Conservation (phyloP, 371 early-diverging fungal species). For the Rhizopus sp. region DNA sequence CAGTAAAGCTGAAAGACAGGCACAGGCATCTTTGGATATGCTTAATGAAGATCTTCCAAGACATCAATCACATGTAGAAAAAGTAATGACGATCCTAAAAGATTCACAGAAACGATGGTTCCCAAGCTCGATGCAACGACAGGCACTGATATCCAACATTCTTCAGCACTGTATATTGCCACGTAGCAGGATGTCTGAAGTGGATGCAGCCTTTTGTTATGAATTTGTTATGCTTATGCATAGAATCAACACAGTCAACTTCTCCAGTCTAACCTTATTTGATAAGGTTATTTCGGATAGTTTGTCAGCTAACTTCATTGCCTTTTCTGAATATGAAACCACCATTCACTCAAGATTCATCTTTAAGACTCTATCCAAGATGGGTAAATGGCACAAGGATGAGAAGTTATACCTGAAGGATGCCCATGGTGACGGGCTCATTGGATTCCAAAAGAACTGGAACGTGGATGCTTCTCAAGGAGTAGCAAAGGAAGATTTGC, state of each 20-base stretch:
- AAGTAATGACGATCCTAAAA: slow-evolving; percentile 52
- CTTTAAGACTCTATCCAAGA: slow-evolving; percentile 55
- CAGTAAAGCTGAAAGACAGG: slow-evolving; percentile 40
- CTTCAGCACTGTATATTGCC: slow-evolving; percentile 83
- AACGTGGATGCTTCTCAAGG: slow-evolving; percentile 33
- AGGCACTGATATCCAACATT: slow-evolving; percentile 52
- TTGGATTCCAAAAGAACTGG: slow-evolving; percentile 81
- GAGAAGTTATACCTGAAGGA: slow-evolving; percentile 58
- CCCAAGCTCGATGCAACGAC: slow-evolving; percentile 53
- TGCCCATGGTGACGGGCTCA: slow-evolving; percentile 61
- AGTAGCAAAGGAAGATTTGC: slow-evolving; percentile 52
- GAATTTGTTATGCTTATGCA: slow-evolving; percentile 84
- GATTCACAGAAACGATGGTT: slow-evolving; percentile 78
- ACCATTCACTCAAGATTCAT: slow-evolving; percentile 73
- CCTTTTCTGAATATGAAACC: slow-evolving; percentile 79
- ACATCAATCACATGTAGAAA: slow-evolving; percentile 52
- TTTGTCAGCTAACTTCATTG: slow-evolving; percentile 52
- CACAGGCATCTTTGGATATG: slow-evolving; percentile 32
- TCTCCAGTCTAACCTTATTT: slow-evolving; percentile 78
- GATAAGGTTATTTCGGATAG: slow-evolving; percentile 64
- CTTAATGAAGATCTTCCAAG: slow-evolving; percentile 39
- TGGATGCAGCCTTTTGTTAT: slow-evolving; percentile 85
- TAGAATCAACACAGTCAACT: slow-evolving; percentile 69
- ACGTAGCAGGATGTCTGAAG: slow-evolving; percentile 71
- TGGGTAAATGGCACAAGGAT: slow-evolving; percentile 63